Conservation (phyloP, 306 rosid species). For the Astragalus membranaceus region DNA sequence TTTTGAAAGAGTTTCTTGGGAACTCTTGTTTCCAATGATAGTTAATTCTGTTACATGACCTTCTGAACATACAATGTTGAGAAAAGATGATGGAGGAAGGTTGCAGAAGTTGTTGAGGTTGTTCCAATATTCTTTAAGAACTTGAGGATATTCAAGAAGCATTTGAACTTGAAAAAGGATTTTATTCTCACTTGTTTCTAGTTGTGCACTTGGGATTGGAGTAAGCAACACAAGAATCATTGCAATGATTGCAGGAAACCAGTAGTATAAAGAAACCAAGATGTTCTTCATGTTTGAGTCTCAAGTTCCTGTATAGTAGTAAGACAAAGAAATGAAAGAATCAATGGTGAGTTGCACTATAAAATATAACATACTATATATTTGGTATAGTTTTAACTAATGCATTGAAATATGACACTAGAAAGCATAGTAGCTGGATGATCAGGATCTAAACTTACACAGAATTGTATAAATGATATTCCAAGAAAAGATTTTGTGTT, state of each 20-base stretch:
- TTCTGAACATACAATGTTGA: constrained; percentile 53
- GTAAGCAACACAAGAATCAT: constrained; percentile 35
- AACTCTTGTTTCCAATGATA: constrained; percentile 49
- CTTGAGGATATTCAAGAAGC: constrained; percentile 68
- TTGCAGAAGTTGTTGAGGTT: constrained; percentile 64
- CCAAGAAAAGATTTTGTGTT: too few relatives aligned
- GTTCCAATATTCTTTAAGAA: constrained; percentile 62
- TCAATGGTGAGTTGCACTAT: background rate
- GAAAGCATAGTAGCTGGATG: background rate
- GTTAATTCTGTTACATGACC: constrained; percentile 52
- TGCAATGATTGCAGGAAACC: constrained; percentile 24
- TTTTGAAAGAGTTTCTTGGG: constrained; percentile 44
- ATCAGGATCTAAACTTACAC: too few relatives aligned
- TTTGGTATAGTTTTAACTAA: background rate
- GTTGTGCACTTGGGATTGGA: constrained; percentile 51
- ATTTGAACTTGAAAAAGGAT: constrained; percentile 55
- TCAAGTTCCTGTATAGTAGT: background rate
- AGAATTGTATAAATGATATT: background rate
- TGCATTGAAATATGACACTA: background rate
- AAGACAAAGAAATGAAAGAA: background rate
- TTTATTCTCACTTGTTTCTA: constrained; percentile 43
- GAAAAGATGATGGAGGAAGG: constrained; percentile 53
- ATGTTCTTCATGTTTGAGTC: constrained; percentile 45
- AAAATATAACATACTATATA: background rate
- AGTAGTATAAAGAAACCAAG: constrained; percentile 36